Evolutionary conservation across 1,284 basidiomycete species (phyloP).

Genomic region (Naganishia cerealis): DNA sequence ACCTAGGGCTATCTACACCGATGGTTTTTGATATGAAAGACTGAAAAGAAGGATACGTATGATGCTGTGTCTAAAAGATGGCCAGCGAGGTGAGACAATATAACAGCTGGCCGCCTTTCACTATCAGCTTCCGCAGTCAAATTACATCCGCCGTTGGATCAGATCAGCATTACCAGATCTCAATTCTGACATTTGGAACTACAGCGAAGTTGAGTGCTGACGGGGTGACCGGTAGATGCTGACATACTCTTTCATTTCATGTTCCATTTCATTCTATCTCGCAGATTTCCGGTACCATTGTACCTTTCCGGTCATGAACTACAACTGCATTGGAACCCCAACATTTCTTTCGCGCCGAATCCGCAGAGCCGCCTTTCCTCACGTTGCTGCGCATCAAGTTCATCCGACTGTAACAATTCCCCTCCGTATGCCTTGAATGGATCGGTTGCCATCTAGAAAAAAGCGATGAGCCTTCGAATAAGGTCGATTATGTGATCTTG

Average conservation of each 20-base stretch:
- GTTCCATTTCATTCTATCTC: not conserved
- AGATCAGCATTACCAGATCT: not conserved
- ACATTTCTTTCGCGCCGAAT: slow-evolving; percentile 69
- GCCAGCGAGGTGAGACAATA: not conserved
- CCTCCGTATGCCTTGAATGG: slow-evolving; percentile 80
- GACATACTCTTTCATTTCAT: not conserved
- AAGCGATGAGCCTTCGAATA: slow-evolving; percentile 4
- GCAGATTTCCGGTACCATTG: not conserved
- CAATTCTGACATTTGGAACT: not conserved
- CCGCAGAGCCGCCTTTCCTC: slow-evolving; percentile 77
- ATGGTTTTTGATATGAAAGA: not conserved
- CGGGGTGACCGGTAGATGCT: too few relatives aligned
- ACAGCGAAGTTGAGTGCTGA: too few relatives aligned
- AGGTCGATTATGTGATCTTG: not conserved
- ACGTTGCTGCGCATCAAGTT: slow-evolving; percentile 56
- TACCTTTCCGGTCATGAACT: slow-evolving; percentile 61
- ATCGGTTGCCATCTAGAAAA: slow-evolving; percentile 68
- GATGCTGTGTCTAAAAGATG: not conserved
- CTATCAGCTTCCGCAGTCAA: slow-evolving; percentile 1
- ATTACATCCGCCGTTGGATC: not conserved
- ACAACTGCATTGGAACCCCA: slow-evolving; percentile 92
- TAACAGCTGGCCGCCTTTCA: not conserved
- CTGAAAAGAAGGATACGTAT: not conserved
- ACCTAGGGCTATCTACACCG: too few relatives aligned
- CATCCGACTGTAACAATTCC: slow-evolving; percentile 56